Conservation (phyloP, 1,284 basidiomycete genomes). For the Marasmius oreades region DNA sequence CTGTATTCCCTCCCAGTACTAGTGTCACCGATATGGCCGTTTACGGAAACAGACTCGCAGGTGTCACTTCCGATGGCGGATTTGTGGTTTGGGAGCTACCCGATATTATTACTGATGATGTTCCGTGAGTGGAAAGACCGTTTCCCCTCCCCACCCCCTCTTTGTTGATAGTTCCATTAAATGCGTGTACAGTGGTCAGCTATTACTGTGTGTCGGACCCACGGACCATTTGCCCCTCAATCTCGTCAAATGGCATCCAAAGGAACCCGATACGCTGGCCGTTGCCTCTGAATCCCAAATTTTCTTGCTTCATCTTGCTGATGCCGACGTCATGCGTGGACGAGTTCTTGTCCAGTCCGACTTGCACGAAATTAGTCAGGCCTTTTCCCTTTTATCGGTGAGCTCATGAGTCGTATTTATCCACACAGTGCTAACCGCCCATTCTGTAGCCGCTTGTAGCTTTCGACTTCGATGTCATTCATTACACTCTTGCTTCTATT, state of each 20-base stretch:
- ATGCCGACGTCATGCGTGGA: conserved; percentile 55
- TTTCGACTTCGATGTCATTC: conserved; percentile 75
- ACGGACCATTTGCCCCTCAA: conserved; percentile 60
- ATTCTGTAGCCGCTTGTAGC: conserved; percentile 63
- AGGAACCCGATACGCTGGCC: conserved; percentile 69
- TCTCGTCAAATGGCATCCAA: conserved; percentile 81
- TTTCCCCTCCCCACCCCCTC: too few species aligned
- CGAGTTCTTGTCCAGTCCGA: conserved; percentile 63
- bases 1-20: conserved; percentile 54
- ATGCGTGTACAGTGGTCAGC: conserved; percentile 46
- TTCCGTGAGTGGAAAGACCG: conserved; percentile 60
- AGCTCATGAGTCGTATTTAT: conserved; percentile 26
- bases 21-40: conserved; percentile 82
- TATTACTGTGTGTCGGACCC: conserved; percentile 69
- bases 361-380: conserved; percentile 59
- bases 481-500: conserved; percentile 72
- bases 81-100: conserved; percentile 85
- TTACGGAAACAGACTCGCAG: conserved; percentile 74
- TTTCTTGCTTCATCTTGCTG: conserved; percentile 67
- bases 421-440: background rate
- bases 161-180: conserved; percentile 9
- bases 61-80: conserved; percentile 80
- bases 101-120: conserved; percentile 75
- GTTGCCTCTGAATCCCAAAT: conserved; percentile 72
- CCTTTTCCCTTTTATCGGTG: conserved; percentile 67